phyloP scores from a whole-genome alignment of 2,329 filamentous ascomycete genomes.

The Didymella arachidicola region DNA sequence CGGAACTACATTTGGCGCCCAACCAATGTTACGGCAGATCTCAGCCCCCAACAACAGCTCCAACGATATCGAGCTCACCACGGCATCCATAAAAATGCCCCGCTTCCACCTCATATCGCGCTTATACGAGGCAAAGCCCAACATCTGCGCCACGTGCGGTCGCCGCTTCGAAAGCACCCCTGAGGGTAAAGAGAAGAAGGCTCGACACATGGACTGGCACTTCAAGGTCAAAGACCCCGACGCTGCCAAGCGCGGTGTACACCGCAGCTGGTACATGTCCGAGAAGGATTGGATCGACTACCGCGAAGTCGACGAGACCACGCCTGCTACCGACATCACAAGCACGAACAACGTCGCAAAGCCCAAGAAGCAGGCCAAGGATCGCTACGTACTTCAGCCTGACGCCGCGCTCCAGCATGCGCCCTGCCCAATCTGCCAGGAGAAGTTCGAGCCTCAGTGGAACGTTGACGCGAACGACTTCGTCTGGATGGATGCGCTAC shows the following conservation, averaged over 20 bases:
- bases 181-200: slow-evolving; percentile 84
- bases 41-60: slow-evolving; percentile 49
- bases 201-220: slow-evolving; percentile 96
- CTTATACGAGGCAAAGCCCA: slow-evolving; percentile 82
- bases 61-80: slow-evolving; percentile 67
- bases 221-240: slow-evolving; percentile 93
- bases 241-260: slow-evolving; percentile 82
- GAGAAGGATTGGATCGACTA: slow-evolving; percentile 94
- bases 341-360: slow-evolving; percentile 51
- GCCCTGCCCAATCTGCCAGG: slow-evolving; percentile 92
- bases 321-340: slow-evolving; percentile 39
- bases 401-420: slow-evolving; percentile 76
- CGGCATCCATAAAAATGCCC: slow-evolving; percentile 75
- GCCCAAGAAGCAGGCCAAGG: slow-evolving; percentile 62
- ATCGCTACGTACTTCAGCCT: slow-evolving; percentile 82
- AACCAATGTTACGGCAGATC: slow-evolving; percentile 38
- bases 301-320: slow-evolving; percentile 76
- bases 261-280: slow-evolving; percentile 94
- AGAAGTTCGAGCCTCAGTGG: slow-evolving; percentile 92
- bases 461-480: slow-evolving; percentile 93
- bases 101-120: slow-evolving; percentile 76
- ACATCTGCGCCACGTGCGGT: slow-evolving; percentile 90
- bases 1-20: slow-evolving; percentile 34
- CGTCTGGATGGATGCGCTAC: slow-evolving; percentile 91
- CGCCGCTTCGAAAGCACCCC: slow-evolving; percentile 81